Evolutionary conservation across 371 early-diverging fungal species (phyloP).

Genomic region (Mortierella sp.): DNA sequence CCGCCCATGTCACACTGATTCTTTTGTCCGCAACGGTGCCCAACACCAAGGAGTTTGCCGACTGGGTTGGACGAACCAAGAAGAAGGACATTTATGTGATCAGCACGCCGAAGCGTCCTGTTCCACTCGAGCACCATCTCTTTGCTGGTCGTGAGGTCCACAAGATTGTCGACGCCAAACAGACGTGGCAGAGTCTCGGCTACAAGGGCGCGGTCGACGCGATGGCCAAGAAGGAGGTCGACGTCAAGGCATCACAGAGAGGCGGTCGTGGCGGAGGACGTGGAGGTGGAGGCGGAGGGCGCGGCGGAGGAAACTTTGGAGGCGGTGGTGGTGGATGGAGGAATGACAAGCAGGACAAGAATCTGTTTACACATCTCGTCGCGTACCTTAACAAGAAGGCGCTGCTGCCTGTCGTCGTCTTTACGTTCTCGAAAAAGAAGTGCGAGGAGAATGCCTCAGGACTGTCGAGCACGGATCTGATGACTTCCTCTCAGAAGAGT

Average conservation of each 20-base stretch:
- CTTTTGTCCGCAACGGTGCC: constrained; percentile 99
- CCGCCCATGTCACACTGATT: constrained; percentile 93
- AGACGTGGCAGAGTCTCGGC: constrained; percentile 65
- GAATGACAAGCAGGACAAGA: constrained; percentile 73
- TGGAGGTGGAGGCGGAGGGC: constrained; percentile 60
- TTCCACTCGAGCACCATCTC: constrained; percentile 97
- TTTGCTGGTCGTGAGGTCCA: constrained; percentile 86
- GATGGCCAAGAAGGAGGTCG: constrained; percentile 65
- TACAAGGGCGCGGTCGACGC: constrained; percentile 69
- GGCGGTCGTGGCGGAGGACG: constrained; percentile 66
- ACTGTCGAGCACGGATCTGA: constrained; percentile 84
- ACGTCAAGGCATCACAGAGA: constrained; percentile 58
- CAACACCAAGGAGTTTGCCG: constrained; percentile 99
- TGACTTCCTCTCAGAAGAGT: constrained; percentile 84
- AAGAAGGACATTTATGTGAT: constrained; percentile 98
- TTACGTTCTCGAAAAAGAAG: constrained; percentile 96
- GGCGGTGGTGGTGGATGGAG: constrained; percentile 61
- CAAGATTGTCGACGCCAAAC: constrained; percentile 88
- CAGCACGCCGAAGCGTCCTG: constrained; percentile 96
- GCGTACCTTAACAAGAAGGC: constrained; percentile 80
- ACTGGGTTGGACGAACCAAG: constrained; percentile 99
- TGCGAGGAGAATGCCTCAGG: constrained; percentile 95
- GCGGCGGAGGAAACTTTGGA: constrained; percentile 57
- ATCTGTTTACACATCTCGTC: constrained; percentile 85
- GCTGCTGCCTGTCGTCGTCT: constrained; percentile 95